These are phyloP conservation scores for Aspergillus quadrilineatus DNA, from an alignment of 2,329 filamentous ascomycete species.

Conservation along the genomic window DNA sequence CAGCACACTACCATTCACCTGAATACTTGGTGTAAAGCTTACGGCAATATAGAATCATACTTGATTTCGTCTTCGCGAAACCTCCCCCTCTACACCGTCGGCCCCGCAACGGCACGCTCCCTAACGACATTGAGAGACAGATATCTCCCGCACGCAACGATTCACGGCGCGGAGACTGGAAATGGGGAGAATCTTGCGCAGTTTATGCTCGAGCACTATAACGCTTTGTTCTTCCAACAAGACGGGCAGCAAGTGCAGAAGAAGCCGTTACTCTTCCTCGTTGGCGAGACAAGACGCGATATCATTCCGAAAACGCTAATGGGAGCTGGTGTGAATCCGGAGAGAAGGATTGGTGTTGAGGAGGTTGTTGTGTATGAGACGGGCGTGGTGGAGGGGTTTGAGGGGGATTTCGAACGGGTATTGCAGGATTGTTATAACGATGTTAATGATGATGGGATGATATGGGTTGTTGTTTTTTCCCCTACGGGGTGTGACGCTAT, in stretches of 20 bases:
- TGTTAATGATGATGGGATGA: conserved; percentile 16
- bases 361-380: conserved; percentile 88
- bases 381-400: conserved; percentile 76
- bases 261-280: conserved; percentile 75
- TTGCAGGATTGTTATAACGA: conserved; percentile 37
- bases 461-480: conserved; percentile 55
- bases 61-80: conserved; percentile 23
- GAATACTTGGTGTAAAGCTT: background rate
- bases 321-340: conserved; percentile 51
- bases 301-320: conserved; percentile 82
- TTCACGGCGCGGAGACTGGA: conserved; percentile 79
- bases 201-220: conserved; percentile 79
- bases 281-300: conserved; percentile 85
- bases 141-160: conserved; percentile 52
- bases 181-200: conserved; percentile 77
- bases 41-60: conserved; percentile 3
- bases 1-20: background rate
- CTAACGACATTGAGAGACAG: conserved; percentile 54
- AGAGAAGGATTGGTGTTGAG: conserved; percentile 63
- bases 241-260: conserved; percentile 15
- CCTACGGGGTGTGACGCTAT: conserved; percentile 63
- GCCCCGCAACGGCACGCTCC: conserved; percentile 60
- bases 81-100: conserved; percentile 48
- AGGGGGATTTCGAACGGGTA: conserved; percentile 59
- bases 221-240: conserved; percentile 28